Evolutionary conservation across 2,329 filamentous ascomycete genomes (phyloP).

Genomic region (Thelonectria discophora): DNA sequence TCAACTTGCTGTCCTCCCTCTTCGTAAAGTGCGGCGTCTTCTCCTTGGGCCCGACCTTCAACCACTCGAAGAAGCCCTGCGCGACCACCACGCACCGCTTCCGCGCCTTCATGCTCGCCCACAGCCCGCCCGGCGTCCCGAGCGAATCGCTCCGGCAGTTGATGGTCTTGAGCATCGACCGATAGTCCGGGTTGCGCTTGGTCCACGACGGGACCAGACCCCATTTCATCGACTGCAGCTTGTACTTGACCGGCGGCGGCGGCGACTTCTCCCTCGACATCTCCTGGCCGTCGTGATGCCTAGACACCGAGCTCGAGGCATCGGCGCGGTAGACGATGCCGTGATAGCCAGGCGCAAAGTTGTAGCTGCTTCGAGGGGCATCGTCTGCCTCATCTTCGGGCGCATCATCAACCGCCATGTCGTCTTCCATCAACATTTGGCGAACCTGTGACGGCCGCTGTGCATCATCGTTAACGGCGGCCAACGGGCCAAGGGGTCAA

Average conservation of each 20-base stretch:
- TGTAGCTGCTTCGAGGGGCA: slow-evolving; percentile 79
- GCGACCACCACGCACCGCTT: slow-evolving; percentile 90
- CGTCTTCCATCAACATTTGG: slow-evolving; percentile 74
- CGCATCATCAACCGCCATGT: slow-evolving; percentile 76
- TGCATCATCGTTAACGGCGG: slow-evolving; percentile 2
- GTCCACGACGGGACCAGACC: slow-evolving; percentile 95
- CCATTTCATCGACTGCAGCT: slow-evolving; percentile 95
- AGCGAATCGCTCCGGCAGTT: slow-evolving; percentile 95
- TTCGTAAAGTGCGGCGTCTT: slow-evolving; percentile 87
- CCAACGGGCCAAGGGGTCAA: not conserved
- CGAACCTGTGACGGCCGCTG: slow-evolving; percentile 82
- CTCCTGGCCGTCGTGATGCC: slow-evolving; percentile 42
- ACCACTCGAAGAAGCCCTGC: slow-evolving; percentile 97
- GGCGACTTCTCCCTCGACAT: not conserved
- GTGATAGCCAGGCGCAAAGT: slow-evolving; percentile 88
- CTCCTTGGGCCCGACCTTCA: slow-evolving; percentile 79
- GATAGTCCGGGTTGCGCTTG: slow-evolving; percentile 81
- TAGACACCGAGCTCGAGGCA: slow-evolving; percentile 65
- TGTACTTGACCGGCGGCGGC: slow-evolving; percentile 64
- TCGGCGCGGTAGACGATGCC: slow-evolving; percentile 88
- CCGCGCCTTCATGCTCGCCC: slow-evolving; percentile 87
- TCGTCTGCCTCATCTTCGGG: slow-evolving; percentile 73
- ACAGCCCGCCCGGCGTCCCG: slow-evolving; percentile 80
- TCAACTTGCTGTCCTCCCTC: slow-evolving; percentile 81
- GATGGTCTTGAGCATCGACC: slow-evolving; percentile 84